Conservation (phyloP, 495 filamentous ascomycete genomes). For the Penicillium canescens region DNA sequence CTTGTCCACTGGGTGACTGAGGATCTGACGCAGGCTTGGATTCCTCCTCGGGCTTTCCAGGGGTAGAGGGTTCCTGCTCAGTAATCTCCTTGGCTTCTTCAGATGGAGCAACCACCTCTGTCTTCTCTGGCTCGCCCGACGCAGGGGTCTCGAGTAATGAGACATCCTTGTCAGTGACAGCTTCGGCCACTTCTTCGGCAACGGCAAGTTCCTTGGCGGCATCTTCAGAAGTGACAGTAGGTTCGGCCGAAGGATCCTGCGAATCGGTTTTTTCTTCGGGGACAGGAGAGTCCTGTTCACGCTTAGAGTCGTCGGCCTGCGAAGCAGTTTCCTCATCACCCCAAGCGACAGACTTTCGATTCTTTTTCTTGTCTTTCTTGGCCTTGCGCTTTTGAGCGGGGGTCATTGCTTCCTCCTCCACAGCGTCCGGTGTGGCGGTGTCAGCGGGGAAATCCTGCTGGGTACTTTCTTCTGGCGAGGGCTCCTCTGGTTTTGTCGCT, state of each 20-base stretch:
- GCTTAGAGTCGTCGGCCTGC: constrained; percentile 16
- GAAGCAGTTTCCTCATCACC: constrained; percentile 6
- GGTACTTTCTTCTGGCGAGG: neutral
- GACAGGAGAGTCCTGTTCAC: neutral
- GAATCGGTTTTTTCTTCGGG: neutral
- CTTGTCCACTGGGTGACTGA: constrained; percentile 6
- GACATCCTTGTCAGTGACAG: neutral
- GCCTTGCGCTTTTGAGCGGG: constrained; percentile 2
- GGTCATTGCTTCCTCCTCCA: constrained; percentile 29
- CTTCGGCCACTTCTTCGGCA: neutral
- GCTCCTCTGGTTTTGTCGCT: neutral
- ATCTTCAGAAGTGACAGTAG: neutral
- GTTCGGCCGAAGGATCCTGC: neutral
- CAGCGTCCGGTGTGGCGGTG: neutral
- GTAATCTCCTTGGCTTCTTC: constrained; percentile 5
- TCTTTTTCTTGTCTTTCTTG: constrained; percentile 27
- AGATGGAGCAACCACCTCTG: neutral
- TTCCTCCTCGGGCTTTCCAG: constrained; percentile 3
- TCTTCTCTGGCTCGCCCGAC: neutral
- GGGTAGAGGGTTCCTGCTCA: neutral
- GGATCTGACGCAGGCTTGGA: constrained; percentile 8
- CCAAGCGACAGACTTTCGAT: constrained; percentile 25
- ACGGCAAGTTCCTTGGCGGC: neutral
- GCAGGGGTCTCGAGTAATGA: no score
- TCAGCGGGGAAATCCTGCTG: constrained; percentile 3